Evolutionary conservation across 257 asterid genomes (phyloP).

Genomic region (Solanum chiquidenum): DNA sequence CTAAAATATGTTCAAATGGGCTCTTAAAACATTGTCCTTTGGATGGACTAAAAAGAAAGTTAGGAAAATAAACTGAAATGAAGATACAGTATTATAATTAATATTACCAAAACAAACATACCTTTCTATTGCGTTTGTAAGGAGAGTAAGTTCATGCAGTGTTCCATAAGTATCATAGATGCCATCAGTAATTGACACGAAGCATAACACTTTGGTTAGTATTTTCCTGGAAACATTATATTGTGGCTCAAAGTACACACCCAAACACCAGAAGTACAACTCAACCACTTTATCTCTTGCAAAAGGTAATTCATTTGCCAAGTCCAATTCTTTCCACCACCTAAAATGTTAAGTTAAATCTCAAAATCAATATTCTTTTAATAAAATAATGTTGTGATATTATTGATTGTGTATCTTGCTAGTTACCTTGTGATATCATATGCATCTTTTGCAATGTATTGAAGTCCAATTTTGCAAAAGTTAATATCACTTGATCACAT

Average conservation of each 20-base stretch:
- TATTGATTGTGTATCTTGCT: too few relatives aligned
- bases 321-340: slow-evolving; percentile 23
- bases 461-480: slow-evolving; percentile 22
- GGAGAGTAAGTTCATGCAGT: not conserved
- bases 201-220: not conserved
- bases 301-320: not conserved
- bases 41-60: not conserved
- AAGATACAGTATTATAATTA: too few relatives aligned
- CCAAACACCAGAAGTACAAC: slow-evolving; percentile 18
- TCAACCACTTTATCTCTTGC: slow-evolving; percentile 32
- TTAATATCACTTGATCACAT: not conserved
- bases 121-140: not conserved
- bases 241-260: slow-evolving; percentile 24
- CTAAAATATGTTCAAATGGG: too few relatives aligned
- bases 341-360: not conserved
- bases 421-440: slow-evolving; percentile 8
- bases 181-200: not conserved
- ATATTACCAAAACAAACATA: too few relatives aligned
- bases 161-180: not conserved
- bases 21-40: too few relatives aligned
- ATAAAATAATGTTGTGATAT: not conserved
- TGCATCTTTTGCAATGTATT: slow-evolving; percentile 12
- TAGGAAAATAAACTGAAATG: not conserved
- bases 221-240: not conserved
- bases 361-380: not conserved